Percentiles rank a stretch among this genome's conserved stretches.
These are phyloP conservation scores for Scutellaria barbata DNA, from an alignment of 257 asterid species.

Conservation along the genomic window DNA sequence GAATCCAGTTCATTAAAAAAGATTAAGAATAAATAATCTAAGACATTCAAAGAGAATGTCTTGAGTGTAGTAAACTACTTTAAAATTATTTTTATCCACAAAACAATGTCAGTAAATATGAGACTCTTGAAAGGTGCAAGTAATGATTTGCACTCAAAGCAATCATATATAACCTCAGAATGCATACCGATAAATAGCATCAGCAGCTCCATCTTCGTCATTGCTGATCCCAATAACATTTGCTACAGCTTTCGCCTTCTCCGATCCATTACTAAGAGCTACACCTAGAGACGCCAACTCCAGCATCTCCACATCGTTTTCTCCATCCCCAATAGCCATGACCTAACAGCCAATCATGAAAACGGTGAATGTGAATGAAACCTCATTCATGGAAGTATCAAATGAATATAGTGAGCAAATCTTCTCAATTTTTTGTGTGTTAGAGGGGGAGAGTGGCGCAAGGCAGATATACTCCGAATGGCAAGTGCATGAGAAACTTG, in stretches of 20 bases:
- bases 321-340: conserved; percentile 99
- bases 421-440: no score
- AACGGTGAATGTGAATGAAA: background rate
- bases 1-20: background rate
- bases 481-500: conserved; percentile 4
- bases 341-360: conserved; percentile 45
- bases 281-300: conserved; percentile 89
- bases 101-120: no score
- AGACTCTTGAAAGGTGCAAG: no score
- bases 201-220: conserved; percentile 97
- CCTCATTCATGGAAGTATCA: background rate
- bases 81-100: background rate
- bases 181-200: conserved; percentile 89
- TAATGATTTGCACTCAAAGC: conserved; percentile 2
- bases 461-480: no score
- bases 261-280: conserved; percentile 88
- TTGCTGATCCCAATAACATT: conserved; percentile 85
- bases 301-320: conserved; percentile 97
- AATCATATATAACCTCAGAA: conserved; percentile 52
- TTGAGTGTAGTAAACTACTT: background rate
- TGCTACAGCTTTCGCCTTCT: conserved; percentile 87
- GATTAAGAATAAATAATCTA: background rate
- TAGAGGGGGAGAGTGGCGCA: no score
- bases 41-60: conserved; percentile 10
- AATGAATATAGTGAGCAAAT: background rate